phyloP scores from a whole-genome alignment of 2,329 filamentous ascomycete species.

The Hymenoscyphus repandus region DNA sequence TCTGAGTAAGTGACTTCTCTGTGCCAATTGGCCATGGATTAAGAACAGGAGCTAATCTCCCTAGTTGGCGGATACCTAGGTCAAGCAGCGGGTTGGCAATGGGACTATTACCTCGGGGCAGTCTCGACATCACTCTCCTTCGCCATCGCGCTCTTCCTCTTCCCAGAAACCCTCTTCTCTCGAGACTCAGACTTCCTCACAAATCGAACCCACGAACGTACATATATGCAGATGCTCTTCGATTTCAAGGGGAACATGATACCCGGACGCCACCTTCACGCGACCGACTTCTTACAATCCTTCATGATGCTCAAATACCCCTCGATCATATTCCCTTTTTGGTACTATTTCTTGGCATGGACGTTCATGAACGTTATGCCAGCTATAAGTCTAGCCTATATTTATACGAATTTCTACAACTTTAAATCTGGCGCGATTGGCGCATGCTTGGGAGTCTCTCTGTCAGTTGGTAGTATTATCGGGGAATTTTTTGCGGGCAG shows the following conservation, averaged over 20 bases:
- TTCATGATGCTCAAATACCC: constrained; percentile 28
- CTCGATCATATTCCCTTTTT: constrained; percentile 25
- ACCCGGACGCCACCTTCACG: constrained; percentile 22
- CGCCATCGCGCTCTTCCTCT: constrained; percentile 26
- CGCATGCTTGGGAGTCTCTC: constrained; percentile 22
- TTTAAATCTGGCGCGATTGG: constrained; percentile 25
- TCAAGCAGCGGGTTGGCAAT: constrained; percentile 26
- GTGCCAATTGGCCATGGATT: not conserved
- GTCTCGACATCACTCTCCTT: constrained; percentile 23
- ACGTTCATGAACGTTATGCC: constrained; percentile 29
- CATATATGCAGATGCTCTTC: constrained; percentile 25
- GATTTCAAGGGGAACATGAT: constrained; percentile 24
- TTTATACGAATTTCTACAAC: constrained; percentile 25
- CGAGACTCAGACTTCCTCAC: constrained; percentile 23
- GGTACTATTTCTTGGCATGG: constrained; percentile 29
- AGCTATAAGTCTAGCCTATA: constrained; percentile 23
- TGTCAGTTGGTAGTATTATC: constrained; percentile 24
- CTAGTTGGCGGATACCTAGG: constrained; percentile 27
- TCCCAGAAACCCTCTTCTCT: constrained; percentile 30
- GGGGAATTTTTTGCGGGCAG: constrained; percentile 27
- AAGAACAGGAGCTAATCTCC: constrained; percentile 1
- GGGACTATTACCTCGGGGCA: constrained; percentile 29
- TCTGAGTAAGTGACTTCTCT: constrained; percentile 17
- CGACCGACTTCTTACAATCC: constrained; percentile 25
- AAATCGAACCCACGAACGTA: constrained; percentile 19